A percentile compares a stretch with the other conserved stretches of the same genome.
phyloP scores from a whole-genome alignment of 208 protist species.

The Wallacemonas sp. region DNA sequence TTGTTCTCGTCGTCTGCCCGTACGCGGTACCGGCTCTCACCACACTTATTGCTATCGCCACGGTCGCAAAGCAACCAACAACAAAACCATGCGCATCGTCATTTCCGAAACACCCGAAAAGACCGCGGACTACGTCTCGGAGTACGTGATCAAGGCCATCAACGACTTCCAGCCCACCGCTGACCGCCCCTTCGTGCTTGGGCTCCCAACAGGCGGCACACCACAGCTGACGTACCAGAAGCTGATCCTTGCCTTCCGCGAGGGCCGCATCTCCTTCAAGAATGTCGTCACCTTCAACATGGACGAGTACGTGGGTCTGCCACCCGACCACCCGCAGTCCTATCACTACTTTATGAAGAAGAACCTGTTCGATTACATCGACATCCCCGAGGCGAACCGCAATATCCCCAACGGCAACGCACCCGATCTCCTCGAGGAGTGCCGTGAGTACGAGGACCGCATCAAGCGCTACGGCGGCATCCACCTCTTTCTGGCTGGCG shows the following conservation, averaged over 20 bases:
- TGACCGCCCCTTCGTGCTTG: slow-evolving; percentile 90
- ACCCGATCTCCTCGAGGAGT: slow-evolving; percentile 86
- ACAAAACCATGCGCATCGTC: slow-evolving; percentile 92
- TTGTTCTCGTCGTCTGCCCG: slow-evolving; percentile 8
- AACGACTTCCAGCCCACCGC: slow-evolving; percentile 74
- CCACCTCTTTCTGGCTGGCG: slow-evolving; percentile 94
- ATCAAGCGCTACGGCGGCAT: slow-evolving; percentile 91
- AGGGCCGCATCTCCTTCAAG: slow-evolving; percentile 89
- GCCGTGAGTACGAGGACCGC: slow-evolving; percentile 92
- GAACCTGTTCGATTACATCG: slow-evolving; percentile 95
- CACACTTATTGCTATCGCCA: too few relatives aligned
- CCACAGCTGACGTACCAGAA: slow-evolving; percentile 90
- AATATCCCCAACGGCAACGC: slow-evolving; percentile 95
- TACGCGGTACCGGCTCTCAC: too few relatives aligned
- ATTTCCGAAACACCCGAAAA: slow-evolving; percentile 70
- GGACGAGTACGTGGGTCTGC: slow-evolving; percentile 95
- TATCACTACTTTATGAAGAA: slow-evolving; percentile 97
- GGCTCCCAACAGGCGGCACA: slow-evolving; percentile 91
- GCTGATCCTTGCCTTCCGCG: slow-evolving; percentile 84
- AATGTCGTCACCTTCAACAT: slow-evolving; percentile 97
- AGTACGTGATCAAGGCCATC: slow-evolving; percentile 91
- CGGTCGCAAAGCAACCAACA: too few relatives aligned
- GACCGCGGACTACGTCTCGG: slow-evolving; percentile 73
- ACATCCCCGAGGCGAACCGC: slow-evolving; percentile 89
- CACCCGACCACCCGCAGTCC: slow-evolving; percentile 90